Evolutionary conservation across 2,329 filamentous ascomycete genomes (phyloP), one percentile per base, ranked within the genome.

Genomic region (Arachnopeziza araneosa): DNA sequence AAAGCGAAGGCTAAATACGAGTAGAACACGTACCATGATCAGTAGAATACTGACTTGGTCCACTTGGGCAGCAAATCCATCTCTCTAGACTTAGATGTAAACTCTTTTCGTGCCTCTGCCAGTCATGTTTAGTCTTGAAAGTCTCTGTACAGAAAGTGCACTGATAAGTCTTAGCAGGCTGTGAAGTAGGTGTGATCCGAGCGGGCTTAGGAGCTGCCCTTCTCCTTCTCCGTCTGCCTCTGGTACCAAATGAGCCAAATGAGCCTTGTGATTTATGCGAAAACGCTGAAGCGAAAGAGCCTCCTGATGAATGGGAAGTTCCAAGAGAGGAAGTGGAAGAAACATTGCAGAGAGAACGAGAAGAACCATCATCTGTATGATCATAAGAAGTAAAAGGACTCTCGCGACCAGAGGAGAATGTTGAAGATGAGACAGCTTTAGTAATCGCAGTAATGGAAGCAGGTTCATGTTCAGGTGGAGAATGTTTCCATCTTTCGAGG

Each of bases 61-160:
- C 84, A 52, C 83, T 78, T 52, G 83, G 84, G 3, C 80, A 80
- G 69, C 82, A 90, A 61, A 85, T 83, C 88, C 81, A 90, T 59
- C 79, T 79, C 75, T 84, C 85, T 0, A 88, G 81, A 7, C 83
- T 90, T 66, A 83, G 74, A 70, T 83, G 87, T 64, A 85, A 76
- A 55, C 84, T 86, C 66, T 87, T 87, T 68, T 91, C 87, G 70
- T 90, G 87, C 60, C 87, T 78, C 67, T 87, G 84, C 85, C 85
- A 88, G 72, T 88, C 85, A 67, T 88, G 83, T 70, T 88, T 88
- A 2, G 84, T 87, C 65, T 84, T 78, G 72, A 87, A 88, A 0
- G 83, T 85, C 64, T 87, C 84, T 7, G 85, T 87, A 71, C 85
- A 88, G 76, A 88, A 88, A 63, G 85, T 88, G 71, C 85, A 88